Conservation (phyloP, 1,139 yeast species). For the Trichomonascaceae sp. region DNA sequence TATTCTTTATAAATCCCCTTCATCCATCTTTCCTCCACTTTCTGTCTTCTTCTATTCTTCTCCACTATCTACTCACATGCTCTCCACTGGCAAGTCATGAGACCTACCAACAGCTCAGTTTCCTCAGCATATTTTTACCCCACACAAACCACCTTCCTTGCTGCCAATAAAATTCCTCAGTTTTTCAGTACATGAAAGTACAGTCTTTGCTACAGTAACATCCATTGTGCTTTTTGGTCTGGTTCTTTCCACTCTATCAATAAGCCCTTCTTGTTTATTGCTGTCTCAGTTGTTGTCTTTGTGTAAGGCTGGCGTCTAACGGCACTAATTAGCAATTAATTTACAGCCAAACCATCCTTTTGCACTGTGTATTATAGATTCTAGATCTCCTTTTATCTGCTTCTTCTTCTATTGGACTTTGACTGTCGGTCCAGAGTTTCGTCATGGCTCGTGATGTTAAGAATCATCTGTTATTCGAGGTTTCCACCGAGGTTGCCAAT, state of each 20-base stretch:
- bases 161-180: background rate
- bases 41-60: no score
- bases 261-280: background rate
- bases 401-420: background rate
- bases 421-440: background rate
- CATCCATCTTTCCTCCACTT: no score
- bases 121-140: background rate
- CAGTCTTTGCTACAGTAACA: background rate
- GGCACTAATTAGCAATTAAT: background rate
- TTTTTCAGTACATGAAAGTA: background rate
- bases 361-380: background rate
- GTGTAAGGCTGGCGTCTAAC: slow-evolving; percentile 1
- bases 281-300: background rate
- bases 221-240: background rate
- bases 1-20: no score
- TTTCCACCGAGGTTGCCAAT: slow-evolving; percentile 97
- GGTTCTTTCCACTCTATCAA: background rate
- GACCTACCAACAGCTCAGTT: no score
- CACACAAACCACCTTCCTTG: background rate
- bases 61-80: no score
- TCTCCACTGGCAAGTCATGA: no score
- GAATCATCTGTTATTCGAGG: slow-evolving; percentile 84
- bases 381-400: background rate
- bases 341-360: background rate
- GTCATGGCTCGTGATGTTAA: slow-evolving; percentile 39